Conservation (phyloP, 176 grass and related monocot genomes). For the Alloteropsis semialata region DNA sequence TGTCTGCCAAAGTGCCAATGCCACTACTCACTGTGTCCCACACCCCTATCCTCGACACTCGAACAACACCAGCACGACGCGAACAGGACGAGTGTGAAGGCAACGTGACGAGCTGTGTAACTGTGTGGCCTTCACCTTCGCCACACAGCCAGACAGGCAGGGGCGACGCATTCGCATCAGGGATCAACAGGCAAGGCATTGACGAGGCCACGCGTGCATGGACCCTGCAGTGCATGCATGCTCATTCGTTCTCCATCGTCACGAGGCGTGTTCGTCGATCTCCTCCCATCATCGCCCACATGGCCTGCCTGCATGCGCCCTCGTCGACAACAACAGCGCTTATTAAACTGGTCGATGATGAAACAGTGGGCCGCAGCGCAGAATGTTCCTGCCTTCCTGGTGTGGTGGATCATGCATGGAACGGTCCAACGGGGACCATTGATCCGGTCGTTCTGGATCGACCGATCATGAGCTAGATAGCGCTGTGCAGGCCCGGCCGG, state of each 20-base stretch:
- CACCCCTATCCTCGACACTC: too few species aligned
- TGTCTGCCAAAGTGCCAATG: neutral
- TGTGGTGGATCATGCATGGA: neutral
- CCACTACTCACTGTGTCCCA: neutral
- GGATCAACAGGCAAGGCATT: neutral
- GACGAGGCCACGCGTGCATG: neutral
- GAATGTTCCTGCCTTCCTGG: neutral
- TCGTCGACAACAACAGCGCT: neutral
- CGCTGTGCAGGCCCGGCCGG: neutral
- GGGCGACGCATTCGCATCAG: neutral
- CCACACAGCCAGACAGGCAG: neutral
- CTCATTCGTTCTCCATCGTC: neutral
- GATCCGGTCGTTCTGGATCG: neutral
- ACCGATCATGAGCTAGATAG: neutral
- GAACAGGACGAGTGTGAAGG: too few species aligned
- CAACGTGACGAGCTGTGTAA: neutral
- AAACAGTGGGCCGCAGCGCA: neutral
- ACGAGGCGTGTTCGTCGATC: neutral
- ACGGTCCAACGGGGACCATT: neutral
- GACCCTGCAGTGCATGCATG: too few species aligned
- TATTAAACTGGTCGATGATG: neutral
- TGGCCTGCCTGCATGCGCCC: neutral
- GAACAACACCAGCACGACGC: too few species aligned
- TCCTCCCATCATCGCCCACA: neutral
- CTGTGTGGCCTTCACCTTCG: neutral